Conservation (phyloP, 805 yeast species). For the Cyberlindnera mycetangii region DNA sequence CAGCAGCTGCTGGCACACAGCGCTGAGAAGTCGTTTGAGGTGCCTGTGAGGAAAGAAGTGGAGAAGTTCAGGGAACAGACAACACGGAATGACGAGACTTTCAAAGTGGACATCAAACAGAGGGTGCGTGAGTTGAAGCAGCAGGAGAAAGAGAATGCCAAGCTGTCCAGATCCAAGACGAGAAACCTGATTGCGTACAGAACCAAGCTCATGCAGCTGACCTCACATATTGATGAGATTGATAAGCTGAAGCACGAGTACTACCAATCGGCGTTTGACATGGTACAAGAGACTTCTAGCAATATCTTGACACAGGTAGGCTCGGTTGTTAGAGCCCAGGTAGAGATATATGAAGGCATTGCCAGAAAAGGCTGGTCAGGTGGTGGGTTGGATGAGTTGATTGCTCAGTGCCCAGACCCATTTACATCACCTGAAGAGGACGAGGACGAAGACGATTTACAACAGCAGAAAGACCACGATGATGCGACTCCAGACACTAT, state of each 20-base stretch:
- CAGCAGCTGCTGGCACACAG: slow-evolving; percentile 64
- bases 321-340: slow-evolving; percentile 70
- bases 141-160: slow-evolving; percentile 60
- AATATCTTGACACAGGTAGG: slow-evolving; percentile 54
- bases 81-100: slow-evolving; percentile 46
- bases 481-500: background rate
- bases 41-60: slow-evolving; percentile 47
- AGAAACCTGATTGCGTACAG: slow-evolving; percentile 69
- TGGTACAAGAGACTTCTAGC: slow-evolving; percentile 61
- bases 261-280: slow-evolving; percentile 58
- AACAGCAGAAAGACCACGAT: background rate
- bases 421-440: slow-evolving; percentile 33
- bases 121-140: slow-evolving; percentile 51
- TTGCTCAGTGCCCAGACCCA: slow-evolving; percentile 65
- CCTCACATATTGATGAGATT: slow-evolving; percentile 74
- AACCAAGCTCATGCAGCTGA: slow-evolving; percentile 60
- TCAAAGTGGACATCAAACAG: slow-evolving; percentile 50
- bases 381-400: slow-evolving; percentile 74
- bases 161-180: slow-evolving; percentile 54
- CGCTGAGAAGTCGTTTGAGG: slow-evolving; percentile 51
- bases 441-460: slow-evolving; percentile 17
- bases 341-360: slow-evolving; percentile 75
- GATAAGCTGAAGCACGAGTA: slow-evolving; percentile 74
- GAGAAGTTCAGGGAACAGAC: slow-evolving; percentile 43
- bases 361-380: slow-evolving; percentile 87